phyloP scores from a whole-genome alignment of 2,329 filamentous ascomycete genomes.

The Zymoseptoria ardabiliae region DNA sequence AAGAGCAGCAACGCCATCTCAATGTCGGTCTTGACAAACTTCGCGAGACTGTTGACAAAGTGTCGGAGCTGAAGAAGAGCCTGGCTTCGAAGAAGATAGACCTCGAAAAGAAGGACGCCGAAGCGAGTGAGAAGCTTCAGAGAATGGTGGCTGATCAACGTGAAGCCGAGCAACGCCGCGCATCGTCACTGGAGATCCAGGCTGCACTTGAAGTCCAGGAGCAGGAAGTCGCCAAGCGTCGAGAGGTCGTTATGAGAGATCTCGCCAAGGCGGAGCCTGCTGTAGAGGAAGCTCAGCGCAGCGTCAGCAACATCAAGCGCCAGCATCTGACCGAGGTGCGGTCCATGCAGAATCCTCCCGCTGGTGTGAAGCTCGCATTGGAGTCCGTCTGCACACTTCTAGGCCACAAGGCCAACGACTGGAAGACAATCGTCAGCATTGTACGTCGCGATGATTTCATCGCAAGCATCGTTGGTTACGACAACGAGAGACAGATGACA shows the following conservation, averaged over 20 bases:
- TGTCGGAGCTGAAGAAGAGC: conserved; percentile 81
- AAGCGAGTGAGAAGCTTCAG: conserved; percentile 95
- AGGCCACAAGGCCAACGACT: conserved; percentile 80
- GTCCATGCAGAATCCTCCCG: conserved; percentile 89
- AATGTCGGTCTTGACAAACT: conserved; percentile 98
- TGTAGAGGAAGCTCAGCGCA: conserved; percentile 85
- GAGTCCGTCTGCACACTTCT: conserved; percentile 95
- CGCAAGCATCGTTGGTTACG: conserved; percentile 92
- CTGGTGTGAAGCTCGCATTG: conserved; percentile 82
- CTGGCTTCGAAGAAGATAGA: conserved; percentile 91
- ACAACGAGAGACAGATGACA: conserved; percentile 95
- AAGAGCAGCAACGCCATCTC: conserved; percentile 96
- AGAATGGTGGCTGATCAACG: conserved; percentile 94
- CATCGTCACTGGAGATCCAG: conserved; percentile 81
- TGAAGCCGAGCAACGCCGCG: conserved; percentile 87
- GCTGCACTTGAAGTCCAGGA: conserved; percentile 82
- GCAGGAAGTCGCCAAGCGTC: conserved; percentile 72
- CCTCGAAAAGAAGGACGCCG: conserved; percentile 84
- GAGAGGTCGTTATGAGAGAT: conserved; percentile 78
- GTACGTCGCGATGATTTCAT: conserved; percentile 94
- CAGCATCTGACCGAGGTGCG: conserved; percentile 96
- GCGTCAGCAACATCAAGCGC: conserved; percentile 96
- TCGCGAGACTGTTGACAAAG: conserved; percentile 93
- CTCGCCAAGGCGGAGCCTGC: conserved; percentile 87
- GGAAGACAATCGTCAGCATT: conserved; percentile 84